Percentiles rank a stretch among this genome's conserved stretches.
These are phyloP conservation scores for Lasiodiplodia sp. DNA, from an alignment of 2,329 filamentous ascomycete species.

Conservation along the genomic window DNA sequence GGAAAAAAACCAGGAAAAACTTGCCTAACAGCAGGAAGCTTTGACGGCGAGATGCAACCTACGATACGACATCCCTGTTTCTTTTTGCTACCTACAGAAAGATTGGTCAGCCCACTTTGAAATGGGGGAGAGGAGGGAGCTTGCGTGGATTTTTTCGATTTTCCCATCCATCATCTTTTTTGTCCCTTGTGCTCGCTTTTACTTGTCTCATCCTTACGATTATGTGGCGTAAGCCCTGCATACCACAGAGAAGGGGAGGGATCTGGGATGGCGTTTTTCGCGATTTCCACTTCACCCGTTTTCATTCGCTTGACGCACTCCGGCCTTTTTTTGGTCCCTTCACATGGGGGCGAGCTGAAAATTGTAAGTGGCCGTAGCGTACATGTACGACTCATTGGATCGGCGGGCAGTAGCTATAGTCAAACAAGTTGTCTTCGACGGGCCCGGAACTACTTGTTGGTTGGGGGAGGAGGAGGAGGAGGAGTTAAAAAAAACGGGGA, in stretches of 20 bases:
- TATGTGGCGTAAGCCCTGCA: slow-evolving; percentile 22
- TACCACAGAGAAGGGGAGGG: neutral
- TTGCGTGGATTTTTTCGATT: neutral
- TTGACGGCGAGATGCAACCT: neutral
- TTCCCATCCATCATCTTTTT: neutral
- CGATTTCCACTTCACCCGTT: no score
- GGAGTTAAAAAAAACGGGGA: no score
- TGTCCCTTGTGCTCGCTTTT: neutral
- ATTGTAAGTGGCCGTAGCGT: no score
- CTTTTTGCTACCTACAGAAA: neutral
- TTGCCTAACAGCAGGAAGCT: neutral
- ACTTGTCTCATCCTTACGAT: neutral
- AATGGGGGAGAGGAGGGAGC: neutral
- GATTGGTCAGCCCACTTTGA: neutral
- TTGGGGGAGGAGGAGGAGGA: no score
- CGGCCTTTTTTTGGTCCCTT: no score
- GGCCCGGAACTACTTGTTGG: no score
- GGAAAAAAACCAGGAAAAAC: slow-evolving; percentile 6
- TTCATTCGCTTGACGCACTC: no score
- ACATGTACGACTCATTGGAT: no score
- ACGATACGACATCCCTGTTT: slow-evolving; percentile 8
- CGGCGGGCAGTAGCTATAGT: no score
- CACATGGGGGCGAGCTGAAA: no score
- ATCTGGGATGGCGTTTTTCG: neutral
- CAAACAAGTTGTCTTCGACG: no score